These are phyloP conservation scores for Phytopythium litorale DNA, from an alignment of 352 stramenopile genomes.

Conservation along the genomic window DNA sequence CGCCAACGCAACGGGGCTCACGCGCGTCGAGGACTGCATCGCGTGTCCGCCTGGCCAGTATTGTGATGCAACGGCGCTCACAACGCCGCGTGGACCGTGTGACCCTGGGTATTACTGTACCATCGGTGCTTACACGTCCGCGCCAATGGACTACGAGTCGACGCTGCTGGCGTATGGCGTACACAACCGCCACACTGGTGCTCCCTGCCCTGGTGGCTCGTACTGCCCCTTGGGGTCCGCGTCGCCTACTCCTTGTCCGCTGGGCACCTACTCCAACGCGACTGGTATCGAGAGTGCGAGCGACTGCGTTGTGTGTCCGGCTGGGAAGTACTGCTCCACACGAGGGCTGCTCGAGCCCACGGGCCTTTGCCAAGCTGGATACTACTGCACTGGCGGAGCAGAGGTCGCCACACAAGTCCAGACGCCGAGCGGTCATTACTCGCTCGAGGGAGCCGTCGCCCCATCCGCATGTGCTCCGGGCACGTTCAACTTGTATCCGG, in stretches of 20 bases:
- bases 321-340: slow-evolving; percentile 73
- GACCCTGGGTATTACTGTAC: slow-evolving; percentile 91
- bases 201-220: slow-evolving; percentile 57
- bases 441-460: slow-evolving; percentile 32
- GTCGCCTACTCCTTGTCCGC: slow-evolving; percentile 54
- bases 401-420: slow-evolving; percentile 49
- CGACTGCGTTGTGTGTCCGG: slow-evolving; percentile 80
- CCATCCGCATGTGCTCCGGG: slow-evolving; percentile 51
- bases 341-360: slow-evolving; percentile 64
- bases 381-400: slow-evolving; percentile 70
- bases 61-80: slow-evolving; percentile 85
- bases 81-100: slow-evolving; percentile 68
- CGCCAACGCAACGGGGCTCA: slow-evolving; percentile 70
- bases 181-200: slow-evolving; percentile 58
- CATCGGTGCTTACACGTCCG: slow-evolving; percentile 84
- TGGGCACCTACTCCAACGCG: slow-evolving; percentile 70
- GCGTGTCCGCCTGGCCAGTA: slow-evolving; percentile 89
- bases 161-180: slow-evolving; percentile 48
- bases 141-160: slow-evolving; percentile 78
- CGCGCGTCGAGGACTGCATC: slow-evolving; percentile 81
- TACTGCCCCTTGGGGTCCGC: slow-evolving; percentile 73
- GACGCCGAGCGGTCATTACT: slow-evolving; percentile 51
- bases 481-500: slow-evolving; percentile 56
- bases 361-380: slow-evolving; percentile 68
- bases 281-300: slow-evolving; percentile 57